phyloP scores from a whole-genome alignment of 1,139 yeast genomes.

The Yamadazyma kanchanaburiensis region DNA sequence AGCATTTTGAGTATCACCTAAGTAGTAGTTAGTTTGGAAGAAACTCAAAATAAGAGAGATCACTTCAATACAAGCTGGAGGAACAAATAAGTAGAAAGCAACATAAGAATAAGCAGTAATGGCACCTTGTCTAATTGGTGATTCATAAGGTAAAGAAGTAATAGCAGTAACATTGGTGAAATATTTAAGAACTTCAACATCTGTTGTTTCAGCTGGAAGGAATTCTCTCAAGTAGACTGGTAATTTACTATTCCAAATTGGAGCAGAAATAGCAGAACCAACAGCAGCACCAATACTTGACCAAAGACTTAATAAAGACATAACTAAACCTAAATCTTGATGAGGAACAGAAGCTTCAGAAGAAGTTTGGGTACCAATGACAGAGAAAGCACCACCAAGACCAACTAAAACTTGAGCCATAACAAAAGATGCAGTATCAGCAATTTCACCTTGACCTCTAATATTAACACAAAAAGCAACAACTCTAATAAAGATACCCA shows the following conservation, averaged over 20 bases:
- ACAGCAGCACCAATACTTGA: conserved; percentile 42
- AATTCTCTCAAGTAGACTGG: conserved; percentile 24
- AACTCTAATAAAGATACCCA: conserved; percentile 24
- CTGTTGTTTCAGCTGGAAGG: conserved; percentile 17
- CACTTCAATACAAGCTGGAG: conserved; percentile 21
- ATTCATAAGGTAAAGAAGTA: conserved; percentile 16
- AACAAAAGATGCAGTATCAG: conserved; percentile 17
- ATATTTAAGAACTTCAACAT: conserved; percentile 11
- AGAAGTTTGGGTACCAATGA: conserved; percentile 27
- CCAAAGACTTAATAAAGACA: conserved; percentile 40
- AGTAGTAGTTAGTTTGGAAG: conserved; percentile 29
- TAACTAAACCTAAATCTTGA: conserved; percentile 43
- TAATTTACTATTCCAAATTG: conserved; percentile 43
- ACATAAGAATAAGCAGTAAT: conserved; percentile 24
- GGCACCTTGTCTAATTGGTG: conserved; percentile 24
- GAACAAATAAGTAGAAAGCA: conserved; percentile 17
- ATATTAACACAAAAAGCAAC: conserved; percentile 24
- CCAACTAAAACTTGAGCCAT: conserved; percentile 21
- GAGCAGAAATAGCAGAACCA: conserved; percentile 44
- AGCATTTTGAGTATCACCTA: conserved; percentile 30
- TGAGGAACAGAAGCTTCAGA: conserved; percentile 40
- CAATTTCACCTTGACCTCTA: conserved; percentile 14
- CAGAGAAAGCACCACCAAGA: conserved; percentile 29
- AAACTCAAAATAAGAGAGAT: conserved; percentile 21
- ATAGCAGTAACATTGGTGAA: conserved; percentile 16